Conservation (phyloP, 2,329 filamentous ascomycete species). For the Penicillium expansum region DNA sequence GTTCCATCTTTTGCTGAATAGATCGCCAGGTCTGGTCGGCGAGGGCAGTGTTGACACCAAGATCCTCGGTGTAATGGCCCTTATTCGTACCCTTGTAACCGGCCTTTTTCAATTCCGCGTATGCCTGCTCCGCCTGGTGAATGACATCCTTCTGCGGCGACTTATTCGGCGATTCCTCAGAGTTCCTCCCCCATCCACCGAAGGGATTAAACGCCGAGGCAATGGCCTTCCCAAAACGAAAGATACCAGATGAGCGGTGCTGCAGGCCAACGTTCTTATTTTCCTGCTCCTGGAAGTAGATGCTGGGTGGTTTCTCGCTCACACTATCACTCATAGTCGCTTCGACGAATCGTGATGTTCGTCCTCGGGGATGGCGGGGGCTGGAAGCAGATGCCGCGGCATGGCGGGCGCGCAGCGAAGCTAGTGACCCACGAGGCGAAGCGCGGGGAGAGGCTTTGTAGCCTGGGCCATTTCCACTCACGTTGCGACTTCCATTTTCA, state of each 20-base stretch:
- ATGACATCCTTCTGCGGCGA: constrained; percentile 44
- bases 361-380: constrained; percentile 42
- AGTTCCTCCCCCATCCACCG: constrained; percentile 47
- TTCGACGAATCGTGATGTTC: constrained; percentile 67
- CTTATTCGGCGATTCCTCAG: constrained; percentile 32
- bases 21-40: constrained; percentile 38
- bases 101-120: constrained; percentile 54
- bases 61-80: constrained; percentile 30
- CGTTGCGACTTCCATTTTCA: constrained; percentile 5
- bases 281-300: constrained; percentile 55
- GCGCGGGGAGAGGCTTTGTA: constrained; percentile 19
- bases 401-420: constrained; percentile 19
- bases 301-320: constrained; percentile 66
- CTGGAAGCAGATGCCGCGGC: constrained; percentile 17
- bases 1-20: constrained; percentile 34
- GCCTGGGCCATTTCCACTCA: background rate
- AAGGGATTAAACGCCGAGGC: constrained; percentile 55
- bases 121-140: constrained; percentile 50
- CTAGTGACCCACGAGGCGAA: constrained; percentile 18
- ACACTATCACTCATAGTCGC: constrained; percentile 82
- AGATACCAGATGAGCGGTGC: constrained; percentile 47
- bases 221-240: constrained; percentile 56
- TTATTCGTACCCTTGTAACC: constrained; percentile 48
- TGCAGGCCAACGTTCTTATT: constrained; percentile 22
- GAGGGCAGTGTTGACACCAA: constrained; percentile 18